These are phyloP conservation scores for Chrysosporium keratinophilum DNA, from an alignment of 2,329 filamentous ascomycete genomes.

Conservation along the genomic window DNA sequence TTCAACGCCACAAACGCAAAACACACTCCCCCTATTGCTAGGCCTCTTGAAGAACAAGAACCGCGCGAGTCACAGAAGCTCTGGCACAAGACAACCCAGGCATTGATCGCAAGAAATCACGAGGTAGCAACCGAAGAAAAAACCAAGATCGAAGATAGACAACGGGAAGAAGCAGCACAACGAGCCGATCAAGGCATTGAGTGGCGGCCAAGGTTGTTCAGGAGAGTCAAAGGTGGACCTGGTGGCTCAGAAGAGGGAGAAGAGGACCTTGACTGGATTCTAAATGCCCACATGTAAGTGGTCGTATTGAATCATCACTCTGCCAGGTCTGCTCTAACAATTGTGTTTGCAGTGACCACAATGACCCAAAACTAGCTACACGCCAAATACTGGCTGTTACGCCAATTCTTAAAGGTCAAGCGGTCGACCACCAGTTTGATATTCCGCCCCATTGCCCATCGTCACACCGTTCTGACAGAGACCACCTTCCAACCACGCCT, in stretches of 20 bases:
- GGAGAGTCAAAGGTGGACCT: constrained; percentile 58
- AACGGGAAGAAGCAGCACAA: constrained; percentile 76
- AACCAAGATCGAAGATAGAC: constrained; percentile 86
- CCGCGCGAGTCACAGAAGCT: constrained; percentile 82
- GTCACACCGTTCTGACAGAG: constrained; percentile 2
- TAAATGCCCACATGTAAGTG: constrained; percentile 51
- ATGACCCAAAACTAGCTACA: constrained; percentile 57
- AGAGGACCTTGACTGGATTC: constrained; percentile 17
- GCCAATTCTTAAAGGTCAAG: constrained; percentile 72
- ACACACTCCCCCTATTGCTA: constrained; percentile 60
- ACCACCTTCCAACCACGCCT: not conserved
- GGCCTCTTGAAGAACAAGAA: constrained; percentile 75
- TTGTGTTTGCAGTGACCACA: constrained; percentile 44
- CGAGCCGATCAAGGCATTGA: constrained; percentile 68
- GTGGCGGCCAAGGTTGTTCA: constrained; percentile 82
- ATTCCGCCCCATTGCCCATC: constrained; percentile 42
- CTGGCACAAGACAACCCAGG: constrained; percentile 71
- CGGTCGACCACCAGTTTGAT: constrained; percentile 43
- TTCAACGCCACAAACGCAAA: constrained; percentile 77
- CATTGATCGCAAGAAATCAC: constrained; percentile 76
- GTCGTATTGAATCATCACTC: not conserved
- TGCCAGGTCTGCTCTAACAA: not conserved
- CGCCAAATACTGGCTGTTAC: constrained; percentile 81
- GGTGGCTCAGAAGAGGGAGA: constrained; percentile 55
- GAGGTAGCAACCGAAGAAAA: constrained; percentile 87